A percentile compares a stretch with the other conserved stretches of the same genome.
Conservation (phyloP, 78 protist genomes). For the Guillardia theta region DNA sequence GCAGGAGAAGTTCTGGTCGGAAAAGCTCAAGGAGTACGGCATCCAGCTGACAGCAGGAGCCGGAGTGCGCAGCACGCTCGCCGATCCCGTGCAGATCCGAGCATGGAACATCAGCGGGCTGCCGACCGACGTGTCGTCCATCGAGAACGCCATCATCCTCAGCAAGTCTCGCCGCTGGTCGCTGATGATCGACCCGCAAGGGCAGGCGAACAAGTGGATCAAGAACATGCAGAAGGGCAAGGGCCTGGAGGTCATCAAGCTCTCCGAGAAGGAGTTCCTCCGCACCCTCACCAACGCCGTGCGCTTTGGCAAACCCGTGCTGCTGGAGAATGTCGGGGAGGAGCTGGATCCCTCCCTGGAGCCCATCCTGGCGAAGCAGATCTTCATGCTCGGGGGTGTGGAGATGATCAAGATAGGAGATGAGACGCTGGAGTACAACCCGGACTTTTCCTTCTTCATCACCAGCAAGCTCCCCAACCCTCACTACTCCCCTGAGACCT, state of each 20-base stretch:
- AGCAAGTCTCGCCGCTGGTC: constrained; percentile 78
- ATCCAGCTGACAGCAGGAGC: constrained; percentile 43
- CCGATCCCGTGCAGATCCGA: constrained; percentile 70
- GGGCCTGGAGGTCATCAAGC: constrained; percentile 68
- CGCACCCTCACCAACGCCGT: constrained; percentile 67
- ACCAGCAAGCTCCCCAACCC: constrained; percentile 76
- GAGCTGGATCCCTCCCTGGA: constrained; percentile 83
- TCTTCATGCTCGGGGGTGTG: constrained; percentile 49
- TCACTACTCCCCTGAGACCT: constrained; percentile 20
- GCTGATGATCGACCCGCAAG: constrained; percentile 80
- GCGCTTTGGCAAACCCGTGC: constrained; percentile 80
- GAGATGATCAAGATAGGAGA: constrained; percentile 73
- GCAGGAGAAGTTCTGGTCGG: constrained; percentile 58
- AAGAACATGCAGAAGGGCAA: not conserved
- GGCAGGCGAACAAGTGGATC: constrained; percentile 79
- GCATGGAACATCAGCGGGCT: constrained; percentile 78
- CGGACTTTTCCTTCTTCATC: constrained; percentile 63
- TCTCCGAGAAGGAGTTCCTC: constrained; percentile 61
- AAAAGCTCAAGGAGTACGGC: not conserved
- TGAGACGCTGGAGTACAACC: constrained; percentile 35
- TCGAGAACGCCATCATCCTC: constrained; percentile 81
- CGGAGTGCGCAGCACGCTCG: constrained; percentile 29
- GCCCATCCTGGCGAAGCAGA: constrained; percentile 80
- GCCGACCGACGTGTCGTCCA: constrained; percentile 80
- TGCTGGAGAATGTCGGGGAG: constrained; percentile 75